Base-by-base conservation (phyloP, 2,329 filamentous ascomycete genomes). In the Ustilaginoidea virens region DNA sequence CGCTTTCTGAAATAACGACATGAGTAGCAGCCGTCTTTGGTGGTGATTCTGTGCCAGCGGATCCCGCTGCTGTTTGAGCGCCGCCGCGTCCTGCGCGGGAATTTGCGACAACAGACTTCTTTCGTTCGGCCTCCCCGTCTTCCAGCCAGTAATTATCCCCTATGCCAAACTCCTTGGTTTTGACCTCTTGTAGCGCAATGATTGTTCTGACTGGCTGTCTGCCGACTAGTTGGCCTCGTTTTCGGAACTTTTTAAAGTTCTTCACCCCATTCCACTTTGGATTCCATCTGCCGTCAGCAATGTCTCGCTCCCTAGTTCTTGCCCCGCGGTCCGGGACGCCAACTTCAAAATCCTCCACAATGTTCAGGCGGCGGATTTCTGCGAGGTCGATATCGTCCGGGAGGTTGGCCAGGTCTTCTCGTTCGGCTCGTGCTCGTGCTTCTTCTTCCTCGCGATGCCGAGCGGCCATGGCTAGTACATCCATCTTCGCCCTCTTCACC, bases 221-320 rank as follows among this genome's bases (percentile, higher is more conserved):
- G 5, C 63, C 56, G 2, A 43, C 36, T 5, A 39, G 39, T 13
- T 66, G 66, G 15, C 69, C 74, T 30, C 69, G 62, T 31, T 61
- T 63, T 14, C 66, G 63, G 46, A 98, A 98, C 42, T 73, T 80
- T 51, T 98, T 98, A 58, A 93, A 98, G 46, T 98, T 96, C 52
- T 83, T 87, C 24, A 87, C 68, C 1, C 87, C 90, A 47, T 94
- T 92, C 90, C 90, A 98, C 22, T 65, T 66, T 1, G 82, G 74
- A 39, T 94, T 71, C 86, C 87, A 94, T 23, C 81, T 66, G 5
- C 64, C 62, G 24, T 61, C 58, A 2, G 55, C 59, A 25, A 63
- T 49, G 13, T 68, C 63, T 32, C 60, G 54, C n/a, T 74, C 69
- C 36, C 43, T 39, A 35, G 40, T 51, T 31, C 39, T 47, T 17